phyloP scores from a whole-genome alignment of 495 filamentous ascomycete genomes.

The Cudoniella acicularis region DNA sequence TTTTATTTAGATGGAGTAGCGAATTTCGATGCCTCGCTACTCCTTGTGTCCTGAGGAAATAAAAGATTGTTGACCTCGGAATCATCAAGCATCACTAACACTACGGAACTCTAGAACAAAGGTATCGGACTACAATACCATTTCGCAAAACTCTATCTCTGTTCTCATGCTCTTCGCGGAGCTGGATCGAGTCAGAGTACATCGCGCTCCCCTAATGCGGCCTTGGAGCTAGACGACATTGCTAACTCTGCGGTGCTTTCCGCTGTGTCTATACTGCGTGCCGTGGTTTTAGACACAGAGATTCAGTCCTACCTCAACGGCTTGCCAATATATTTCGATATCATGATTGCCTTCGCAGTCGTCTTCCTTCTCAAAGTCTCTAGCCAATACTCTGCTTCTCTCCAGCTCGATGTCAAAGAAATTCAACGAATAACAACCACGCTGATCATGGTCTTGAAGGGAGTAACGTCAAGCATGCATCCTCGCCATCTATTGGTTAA shows the following conservation, averaged over 20 bases:
- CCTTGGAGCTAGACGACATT: constrained; percentile 34
- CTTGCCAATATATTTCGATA: constrained; percentile 41
- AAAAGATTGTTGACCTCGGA: too few relatives aligned
- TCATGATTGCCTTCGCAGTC: constrained; percentile 61
- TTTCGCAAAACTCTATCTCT: constrained; percentile 57
- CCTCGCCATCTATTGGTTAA: too few relatives aligned
- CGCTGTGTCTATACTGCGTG: constrained; percentile 50
- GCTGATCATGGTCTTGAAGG: too few relatives aligned
- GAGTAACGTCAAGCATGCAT: too few relatives aligned
- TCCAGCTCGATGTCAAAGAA: too few relatives aligned
- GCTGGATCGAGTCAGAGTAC: constrained; percentile 41
- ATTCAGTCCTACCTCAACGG: constrained; percentile 42
- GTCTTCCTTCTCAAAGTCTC: constrained; percentile 5
- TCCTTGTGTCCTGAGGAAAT: constrained; percentile 53
- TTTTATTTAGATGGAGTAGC: too few relatives aligned
- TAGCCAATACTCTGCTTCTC: background rate
- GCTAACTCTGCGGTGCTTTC: constrained; percentile 53
- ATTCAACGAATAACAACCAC: too few relatives aligned
- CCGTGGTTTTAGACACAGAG: constrained; percentile 46
- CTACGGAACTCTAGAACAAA: constrained; percentile 37
- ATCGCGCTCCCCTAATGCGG: constrained; percentile 44
- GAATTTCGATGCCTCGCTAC: constrained; percentile 41
- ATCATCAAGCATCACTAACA: constrained; percentile 26
- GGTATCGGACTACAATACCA: constrained; percentile 55
- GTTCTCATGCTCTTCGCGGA: constrained; percentile 52